These are phyloP conservation scores for Phytophthora pisi DNA, from an alignment of 352 stramenopile genomes.

Conservation along the genomic window DNA sequence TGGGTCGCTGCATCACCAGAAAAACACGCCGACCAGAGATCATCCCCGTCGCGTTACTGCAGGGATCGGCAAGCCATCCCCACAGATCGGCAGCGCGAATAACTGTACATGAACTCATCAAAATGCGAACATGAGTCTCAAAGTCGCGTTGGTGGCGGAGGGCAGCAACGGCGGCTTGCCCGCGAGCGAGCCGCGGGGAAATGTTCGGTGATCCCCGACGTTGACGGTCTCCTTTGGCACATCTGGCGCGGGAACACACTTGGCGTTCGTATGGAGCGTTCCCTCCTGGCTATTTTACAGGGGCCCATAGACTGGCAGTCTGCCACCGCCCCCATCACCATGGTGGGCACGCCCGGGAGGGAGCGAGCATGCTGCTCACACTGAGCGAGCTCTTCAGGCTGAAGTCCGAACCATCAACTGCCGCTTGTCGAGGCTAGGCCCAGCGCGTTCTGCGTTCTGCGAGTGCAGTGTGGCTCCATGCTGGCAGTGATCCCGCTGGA, in stretches of 20 bases:
- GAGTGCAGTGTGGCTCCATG: not conserved
- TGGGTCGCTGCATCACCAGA: not conserved
- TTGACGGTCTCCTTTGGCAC: not conserved
- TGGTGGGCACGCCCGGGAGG: conserved; percentile 13
- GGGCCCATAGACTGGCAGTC: conserved; percentile 6
- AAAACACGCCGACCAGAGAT: not conserved
- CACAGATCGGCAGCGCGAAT: not conserved
- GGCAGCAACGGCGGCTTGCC: not conserved
- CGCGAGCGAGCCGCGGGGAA: not conserved
- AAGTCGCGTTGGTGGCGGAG: too few relatives aligned
- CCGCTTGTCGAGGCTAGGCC: not conserved
- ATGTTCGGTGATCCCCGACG: not conserved
- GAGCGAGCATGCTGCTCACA: conserved; percentile 2
- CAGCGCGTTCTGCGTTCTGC: too few relatives aligned
- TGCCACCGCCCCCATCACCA: conserved; percentile 22
- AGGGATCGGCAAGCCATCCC: not conserved
- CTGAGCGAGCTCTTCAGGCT: not conserved
- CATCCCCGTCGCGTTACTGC: not conserved
- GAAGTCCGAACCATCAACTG: not conserved
- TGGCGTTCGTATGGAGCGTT: conserved; percentile 6
- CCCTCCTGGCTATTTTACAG: conserved; percentile 9
- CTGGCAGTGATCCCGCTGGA: not conserved
- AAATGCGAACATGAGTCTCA: too few relatives aligned
- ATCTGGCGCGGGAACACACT: conserved; percentile 15
- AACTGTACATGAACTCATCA: too few relatives aligned